Evolutionary conservation across 1,284 basidiomycete genomes (phyloP).

Genomic region (Tylopilus microsporus): DNA sequence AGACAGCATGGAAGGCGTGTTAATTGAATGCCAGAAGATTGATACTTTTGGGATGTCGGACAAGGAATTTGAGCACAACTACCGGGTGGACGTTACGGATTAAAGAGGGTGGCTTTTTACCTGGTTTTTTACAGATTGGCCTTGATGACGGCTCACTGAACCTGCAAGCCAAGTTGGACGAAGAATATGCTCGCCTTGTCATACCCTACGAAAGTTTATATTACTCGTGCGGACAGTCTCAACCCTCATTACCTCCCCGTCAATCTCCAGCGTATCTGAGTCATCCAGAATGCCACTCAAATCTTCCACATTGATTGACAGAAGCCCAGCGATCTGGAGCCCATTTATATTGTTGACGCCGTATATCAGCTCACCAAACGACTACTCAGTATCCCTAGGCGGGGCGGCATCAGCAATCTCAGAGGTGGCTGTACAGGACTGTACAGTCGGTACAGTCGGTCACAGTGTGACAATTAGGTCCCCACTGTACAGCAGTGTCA

Average conservation of each 20-base stretch:
- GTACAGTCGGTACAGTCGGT: no score
- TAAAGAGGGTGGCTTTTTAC: constrained; percentile 68
- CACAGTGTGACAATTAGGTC: no score
- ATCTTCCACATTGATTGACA: constrained; percentile 96
- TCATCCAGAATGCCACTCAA: constrained; percentile 93
- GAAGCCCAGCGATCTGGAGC: constrained; percentile 90
- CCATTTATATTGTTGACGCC: constrained; percentile 78
- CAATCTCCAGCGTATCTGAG: constrained; percentile 90
- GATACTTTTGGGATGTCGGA: constrained; percentile 85
- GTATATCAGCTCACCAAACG: constrained; percentile 69
- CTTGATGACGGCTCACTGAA: constrained; percentile 86
- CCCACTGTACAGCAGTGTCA: no score
- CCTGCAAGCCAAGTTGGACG: constrained; percentile 86
- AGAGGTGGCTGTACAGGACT: constrained; percentile 17
- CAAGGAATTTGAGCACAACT: constrained; percentile 83
- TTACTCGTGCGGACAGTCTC: constrained; percentile 75
- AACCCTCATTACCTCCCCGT: constrained; percentile 82
- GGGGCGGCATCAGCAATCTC: no score
- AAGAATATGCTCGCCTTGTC: constrained; percentile 77
- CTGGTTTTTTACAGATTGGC: constrained; percentile 88
- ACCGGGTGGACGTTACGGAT: constrained; percentile 90
- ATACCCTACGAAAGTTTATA: constrained; percentile 74
- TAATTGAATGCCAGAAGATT: constrained; percentile 92
- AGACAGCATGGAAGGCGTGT: constrained; percentile 98
- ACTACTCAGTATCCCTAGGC: constrained; percentile 82